phyloP scores from a whole-genome alignment of 257 asterid species.

The Scutellaria barbata region DNA sequence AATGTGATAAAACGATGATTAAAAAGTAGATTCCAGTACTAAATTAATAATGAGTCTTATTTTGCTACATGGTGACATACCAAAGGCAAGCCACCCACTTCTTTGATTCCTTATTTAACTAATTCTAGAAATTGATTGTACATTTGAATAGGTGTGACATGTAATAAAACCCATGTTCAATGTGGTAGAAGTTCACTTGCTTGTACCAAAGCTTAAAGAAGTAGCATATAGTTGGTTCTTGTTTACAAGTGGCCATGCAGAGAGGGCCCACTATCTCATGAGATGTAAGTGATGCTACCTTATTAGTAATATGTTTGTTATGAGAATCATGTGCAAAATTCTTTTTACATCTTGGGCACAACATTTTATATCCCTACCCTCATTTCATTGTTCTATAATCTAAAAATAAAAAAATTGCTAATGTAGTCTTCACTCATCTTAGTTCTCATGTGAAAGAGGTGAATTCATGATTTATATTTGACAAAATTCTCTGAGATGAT shows the following conservation, averaged over 20 bases:
- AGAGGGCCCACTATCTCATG: conserved; percentile 20
- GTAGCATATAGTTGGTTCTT: conserved; percentile 30
- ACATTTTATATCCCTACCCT: conserved; percentile 8
- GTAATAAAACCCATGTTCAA: conserved; percentile 16
- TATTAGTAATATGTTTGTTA: conserved; percentile 29
- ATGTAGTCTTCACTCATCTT: too few relatives aligned
- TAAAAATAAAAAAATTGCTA: background rate
- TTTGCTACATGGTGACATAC: background rate
- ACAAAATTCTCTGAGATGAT: too few relatives aligned
- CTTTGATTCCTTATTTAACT: conserved; percentile 16
- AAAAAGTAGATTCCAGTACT: conserved; percentile 20
- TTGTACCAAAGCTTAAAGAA: too few relatives aligned
- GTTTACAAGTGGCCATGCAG: conserved; percentile 28
- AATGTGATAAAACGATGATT: background rate
- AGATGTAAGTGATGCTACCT: conserved; percentile 10
- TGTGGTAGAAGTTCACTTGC: background rate
- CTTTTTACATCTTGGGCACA: conserved; percentile 17
- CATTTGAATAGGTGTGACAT: conserved; percentile 26
- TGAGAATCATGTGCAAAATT: conserved; percentile 31
- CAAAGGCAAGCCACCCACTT: background rate
- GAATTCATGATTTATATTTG: too few relatives aligned
- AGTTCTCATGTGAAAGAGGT: too few relatives aligned
- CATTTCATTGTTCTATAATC: background rate
- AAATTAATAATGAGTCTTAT: background rate
- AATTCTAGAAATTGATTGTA: conserved; percentile 24